A percentile compares a stretch with the other conserved stretches of the same genome.
Conservation (phyloP, 495 filamentous ascomycete genomes). For the Apiosordaria backusii region DNA sequence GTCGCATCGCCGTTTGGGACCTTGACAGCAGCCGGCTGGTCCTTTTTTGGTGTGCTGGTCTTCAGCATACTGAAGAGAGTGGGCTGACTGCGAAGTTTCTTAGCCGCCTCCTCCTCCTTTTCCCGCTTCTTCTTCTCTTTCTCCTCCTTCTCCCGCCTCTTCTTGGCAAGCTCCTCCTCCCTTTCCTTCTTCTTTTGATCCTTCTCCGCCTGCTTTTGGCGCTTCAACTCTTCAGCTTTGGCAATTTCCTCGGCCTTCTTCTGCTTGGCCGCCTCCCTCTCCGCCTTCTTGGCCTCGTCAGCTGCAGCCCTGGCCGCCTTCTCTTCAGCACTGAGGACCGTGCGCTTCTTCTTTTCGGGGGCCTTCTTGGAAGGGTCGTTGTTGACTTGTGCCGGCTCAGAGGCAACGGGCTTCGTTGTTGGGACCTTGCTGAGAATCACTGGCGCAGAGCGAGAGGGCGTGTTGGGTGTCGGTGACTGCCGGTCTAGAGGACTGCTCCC, state of each 20-base stretch:
- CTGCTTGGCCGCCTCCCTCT: slow-evolving; percentile 51
- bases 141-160: slow-evolving; percentile 32
- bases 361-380: slow-evolving; percentile 13
- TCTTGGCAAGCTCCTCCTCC: slow-evolving; percentile 36
- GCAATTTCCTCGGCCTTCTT: slow-evolving; percentile 32
- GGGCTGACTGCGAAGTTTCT: slow-evolving; percentile 56
- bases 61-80: slow-evolving; percentile 53
- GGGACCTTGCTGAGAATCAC: slow-evolving; percentile 5
- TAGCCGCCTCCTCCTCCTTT: slow-evolving; percentile 59
- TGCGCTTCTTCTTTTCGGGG: slow-evolving; percentile 45
- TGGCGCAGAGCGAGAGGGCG: slow-evolving; percentile 18
- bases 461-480: slow-evolving; percentile 32
- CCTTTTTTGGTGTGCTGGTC: slow-evolving; percentile 39
- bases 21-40: slow-evolving; percentile 15
- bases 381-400: slow-evolving; percentile 5
- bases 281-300: slow-evolving; percentile 45
- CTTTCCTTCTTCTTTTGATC: slow-evolving; percentile 35
- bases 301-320: slow-evolving; percentile 41
- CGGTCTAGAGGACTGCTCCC: slow-evolving; percentile 32
- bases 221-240: slow-evolving; percentile 2
- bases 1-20: slow-evolving; percentile 19
- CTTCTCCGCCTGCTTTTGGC: slow-evolving; percentile 35
- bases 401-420: no score
- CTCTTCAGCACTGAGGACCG: slow-evolving; percentile 47
- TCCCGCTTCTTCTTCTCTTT: slow-evolving; percentile 55